Evolutionary conservation across 345 rosid genomes (phyloP), one percentile per base, ranked within the genome.

Genomic region (Syzygium jambos): DNA sequence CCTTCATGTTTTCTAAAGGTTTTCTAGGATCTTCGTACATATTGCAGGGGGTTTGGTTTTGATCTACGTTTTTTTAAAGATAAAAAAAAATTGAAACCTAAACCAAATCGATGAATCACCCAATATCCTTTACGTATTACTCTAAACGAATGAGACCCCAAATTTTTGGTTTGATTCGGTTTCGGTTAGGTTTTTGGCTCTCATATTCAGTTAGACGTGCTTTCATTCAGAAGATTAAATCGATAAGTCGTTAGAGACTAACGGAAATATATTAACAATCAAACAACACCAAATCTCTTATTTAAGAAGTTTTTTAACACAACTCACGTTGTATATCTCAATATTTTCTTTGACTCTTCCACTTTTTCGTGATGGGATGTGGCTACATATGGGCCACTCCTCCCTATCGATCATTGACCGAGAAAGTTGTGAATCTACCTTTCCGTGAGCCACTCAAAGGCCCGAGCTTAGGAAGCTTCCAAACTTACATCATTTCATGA

Each of bases 201-300:
- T 5, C 38, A 41, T 41, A 41, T 43, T 43, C 46, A 43, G 7
- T 43, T 6, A 1, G 7, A 43, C 7, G 5, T 43, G 6, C 5
- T 2, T 57, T 57, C 7, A 9, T 6, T 68, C 7, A 16, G 19
- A 68, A 17, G 10, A 13, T 68, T 5, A 1, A 17, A 68, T 1
- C 2, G 0, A 17, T 1, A 1, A 34, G 46, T 34, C 14, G 1
- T 73, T 34, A 19, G 1, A 8, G 2, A 21, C 4, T 11, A 53
- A 53, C 22, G 1, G 0, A 17, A 11, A 30, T 55, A 2, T 4
- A 30, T 68, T 2, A 65, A 65, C 17, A 15, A 8, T 9, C 6
- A 2, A 16, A 34, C 5, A 43, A 68, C 41, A 21, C 4, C 7
- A 73, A 34, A 9, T 34, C 5, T 73, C 3, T 0, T 0, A 34